Evolutionary conservation across 1,139 yeast species (phyloP), one percentile per base, ranked within the genome.

Genomic region (Sporopachydermia cereana): DNA sequence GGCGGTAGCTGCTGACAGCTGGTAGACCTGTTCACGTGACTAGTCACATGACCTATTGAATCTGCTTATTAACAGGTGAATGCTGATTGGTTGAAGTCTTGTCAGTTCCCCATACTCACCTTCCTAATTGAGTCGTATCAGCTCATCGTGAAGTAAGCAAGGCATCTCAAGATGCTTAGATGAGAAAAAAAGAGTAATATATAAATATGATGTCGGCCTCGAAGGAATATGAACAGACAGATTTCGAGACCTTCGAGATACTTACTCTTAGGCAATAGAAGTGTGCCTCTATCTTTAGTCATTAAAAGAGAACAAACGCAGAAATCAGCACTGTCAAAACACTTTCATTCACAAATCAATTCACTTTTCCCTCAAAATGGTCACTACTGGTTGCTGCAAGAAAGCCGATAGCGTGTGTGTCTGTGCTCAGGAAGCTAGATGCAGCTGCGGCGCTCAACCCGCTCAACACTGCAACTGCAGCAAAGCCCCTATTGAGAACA

Each of bases 401-500:
- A 61, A 61, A 50, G 57, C 52, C 41, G 47, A 51, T 23, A 50
- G 49, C 24, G 36, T 47, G 49, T 66, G 70, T 53, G 61, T 61
- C 50, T 65, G 69, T 50, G 69, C 70, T 43, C 52, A 59, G 46
- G 64, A 60, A 47, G 69, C 69, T 41, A 59, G 60, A 47, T 66
- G 70, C 63, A 65, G 71, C n/a, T 66, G 70, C 53, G 68, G 67
- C 23, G 55, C 62, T 41, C 60, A 57, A 44, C 64, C 70, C 25
- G 70, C 70, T 42, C 62, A 58, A 48, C 56, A 61, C 41, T 66
- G 70, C 55, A 57, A 51, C 54, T 66, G 70, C 57, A 48, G 57
- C 44, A 53, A 55, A 46, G 57, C 70, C 18, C 49, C 59, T 14
- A 49, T 49, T 41, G 71, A 66, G 54, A 66, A 66, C 53, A 53